Evolutionary conservation across 257 asterid genomes (phyloP), one percentile per base, ranked within the genome.

Genomic region (Solanum pimpinellifolium): DNA sequence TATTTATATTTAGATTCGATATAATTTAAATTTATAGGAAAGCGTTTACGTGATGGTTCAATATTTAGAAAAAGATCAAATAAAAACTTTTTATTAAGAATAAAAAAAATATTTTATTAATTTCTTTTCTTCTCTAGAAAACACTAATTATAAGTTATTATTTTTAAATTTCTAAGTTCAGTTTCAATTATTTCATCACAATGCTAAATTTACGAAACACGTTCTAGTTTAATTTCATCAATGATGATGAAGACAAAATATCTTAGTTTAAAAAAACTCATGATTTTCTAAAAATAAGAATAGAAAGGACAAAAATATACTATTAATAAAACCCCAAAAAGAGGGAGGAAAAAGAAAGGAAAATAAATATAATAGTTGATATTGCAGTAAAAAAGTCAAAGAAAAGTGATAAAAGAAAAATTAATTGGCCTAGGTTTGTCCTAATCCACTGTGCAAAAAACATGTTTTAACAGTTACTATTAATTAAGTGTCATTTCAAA

Each of bases 11-110:
- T 4, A 47, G 0, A 0, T 47, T 13, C 2, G 3, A 27, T 68
- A 0, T 27, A 68, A 14, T 69, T 3, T 69, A 0, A 1, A 69
- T 29, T 68, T 69, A 29, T 27, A 2, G 23, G 0, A 2, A 62
- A 62, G 4, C 0, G 1, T 1, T 2, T 21, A 60, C 0, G 2
- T 33, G 35, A 33, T 33, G 1, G 35, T 3, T 33, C 0, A 33
- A 33, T 4, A 33, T 33, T 4, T 33, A 3, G 18, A 27, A 69
- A 69, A 29, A 15, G 0, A 15, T 25, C 23, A 52, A 15, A 1
- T 0, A 1, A 29, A 29, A 3, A 60, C 29, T 2, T 60, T 2
- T 60, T 4, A 62, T 11, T 11, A 62, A 62, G 1, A 4, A 62
- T 9, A 23, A 60, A 60, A 18, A 18, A 23, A 4, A 23, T 62